Evolutionary conservation across 257 asterid species (phyloP).

Genomic region (Anisodus tanguticus): DNA sequence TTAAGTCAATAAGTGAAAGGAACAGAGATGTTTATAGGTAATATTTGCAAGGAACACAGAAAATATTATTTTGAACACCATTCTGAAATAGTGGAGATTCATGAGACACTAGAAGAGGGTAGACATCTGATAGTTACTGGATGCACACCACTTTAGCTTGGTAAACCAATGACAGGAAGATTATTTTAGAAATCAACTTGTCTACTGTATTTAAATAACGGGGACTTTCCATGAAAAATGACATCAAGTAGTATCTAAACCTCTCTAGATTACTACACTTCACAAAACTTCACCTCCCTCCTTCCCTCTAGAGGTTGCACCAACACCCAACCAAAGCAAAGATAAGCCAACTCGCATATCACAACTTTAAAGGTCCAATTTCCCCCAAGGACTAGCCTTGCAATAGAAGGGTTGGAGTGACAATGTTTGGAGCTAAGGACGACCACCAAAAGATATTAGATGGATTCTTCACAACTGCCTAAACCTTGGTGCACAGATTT

Average conservation of each 20-base stretch:
- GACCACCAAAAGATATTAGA: neutral
- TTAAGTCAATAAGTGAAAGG: neutral
- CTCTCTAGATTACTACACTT: too few relatives aligned
- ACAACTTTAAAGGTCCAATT: slow-evolving; percentile 5
- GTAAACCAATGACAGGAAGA: neutral
- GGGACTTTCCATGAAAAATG: neutral
- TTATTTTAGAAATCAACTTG: neutral
- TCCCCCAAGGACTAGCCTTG: neutral
- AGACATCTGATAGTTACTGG: neutral
- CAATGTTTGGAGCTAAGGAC: neutral
- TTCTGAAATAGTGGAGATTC: slow-evolving; percentile 1
- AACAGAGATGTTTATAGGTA: neutral
- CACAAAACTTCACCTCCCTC: neutral
- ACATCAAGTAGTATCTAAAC: neutral
- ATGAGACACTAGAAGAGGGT: neutral
- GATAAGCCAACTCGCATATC: neutral
- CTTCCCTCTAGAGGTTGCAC: neutral
- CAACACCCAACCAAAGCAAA: neutral
- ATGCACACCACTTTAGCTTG: neutral
- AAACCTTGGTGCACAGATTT: neutral
- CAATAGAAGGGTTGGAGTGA: neutral
- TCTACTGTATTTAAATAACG: neutral
- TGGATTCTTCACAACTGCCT: neutral
- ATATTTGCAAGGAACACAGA: neutral
- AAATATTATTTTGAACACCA: neutral